Percentiles rank a stretch among this genome's conserved stretches.
Conservation (phyloP, 2,329 filamentous ascomycete genomes). For the Botrytis fragariae region DNA sequence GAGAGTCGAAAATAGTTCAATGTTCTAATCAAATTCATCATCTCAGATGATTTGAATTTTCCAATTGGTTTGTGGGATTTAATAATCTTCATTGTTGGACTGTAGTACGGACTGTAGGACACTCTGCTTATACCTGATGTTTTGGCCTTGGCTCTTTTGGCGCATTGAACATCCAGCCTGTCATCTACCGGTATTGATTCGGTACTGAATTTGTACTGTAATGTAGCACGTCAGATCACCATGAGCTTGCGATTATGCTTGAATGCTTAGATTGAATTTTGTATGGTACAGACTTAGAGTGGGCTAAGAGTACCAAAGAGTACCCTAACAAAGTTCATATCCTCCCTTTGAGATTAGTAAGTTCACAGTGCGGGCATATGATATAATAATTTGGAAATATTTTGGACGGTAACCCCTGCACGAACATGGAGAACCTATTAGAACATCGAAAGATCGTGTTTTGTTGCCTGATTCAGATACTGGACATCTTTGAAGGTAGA, state of each 20-base stretch:
- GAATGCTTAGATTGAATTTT: neutral
- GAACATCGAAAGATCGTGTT: neutral
- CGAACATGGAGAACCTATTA: neutral
- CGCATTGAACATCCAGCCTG: neutral
- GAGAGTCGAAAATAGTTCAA: too few species aligned
- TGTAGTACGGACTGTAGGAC: too few species aligned
- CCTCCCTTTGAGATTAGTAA: neutral
- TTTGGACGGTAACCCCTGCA: neutral
- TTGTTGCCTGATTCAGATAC: neutral
- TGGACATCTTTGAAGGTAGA: fast-evolving
- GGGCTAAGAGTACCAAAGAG: neutral
- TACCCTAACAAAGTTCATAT: neutral
- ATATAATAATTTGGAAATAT: neutral
- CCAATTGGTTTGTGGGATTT: too few species aligned
- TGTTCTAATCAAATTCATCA: too few species aligned
- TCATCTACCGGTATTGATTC: neutral
- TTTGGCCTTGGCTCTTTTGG: neutral
- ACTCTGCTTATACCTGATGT: neutral
- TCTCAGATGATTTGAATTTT: too few species aligned
- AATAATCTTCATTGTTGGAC: too few species aligned
- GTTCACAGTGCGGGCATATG: neutral
- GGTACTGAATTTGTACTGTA: neutral
- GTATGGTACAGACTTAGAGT: too few species aligned
- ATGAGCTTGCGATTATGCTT: neutral
- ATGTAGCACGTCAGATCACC: neutral